Evolutionary conservation across 169 alveolate genomes (phyloP).

Genomic region (Neospora caninum): DNA sequence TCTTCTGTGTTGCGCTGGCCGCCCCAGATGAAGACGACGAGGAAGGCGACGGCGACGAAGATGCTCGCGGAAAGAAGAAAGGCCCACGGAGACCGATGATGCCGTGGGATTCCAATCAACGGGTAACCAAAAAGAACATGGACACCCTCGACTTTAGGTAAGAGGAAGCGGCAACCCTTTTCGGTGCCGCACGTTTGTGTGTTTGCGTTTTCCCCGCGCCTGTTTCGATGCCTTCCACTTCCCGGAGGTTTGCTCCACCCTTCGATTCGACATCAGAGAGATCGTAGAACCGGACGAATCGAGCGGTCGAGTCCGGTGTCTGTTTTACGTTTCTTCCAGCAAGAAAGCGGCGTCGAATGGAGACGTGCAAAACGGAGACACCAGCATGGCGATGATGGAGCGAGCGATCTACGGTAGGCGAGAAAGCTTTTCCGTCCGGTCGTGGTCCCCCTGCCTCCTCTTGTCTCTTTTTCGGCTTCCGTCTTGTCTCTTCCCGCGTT

Average conservation of each 20-base stretch:
- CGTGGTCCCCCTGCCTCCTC: neutral
- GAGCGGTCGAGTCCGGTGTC: neutral
- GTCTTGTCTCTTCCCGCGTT: neutral
- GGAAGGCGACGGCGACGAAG: slow-evolving; percentile 20
- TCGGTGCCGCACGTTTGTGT: neutral
- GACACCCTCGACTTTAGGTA: slow-evolving; percentile 53
- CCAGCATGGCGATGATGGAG: neutral
- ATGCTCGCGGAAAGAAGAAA: neutral
- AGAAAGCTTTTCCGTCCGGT: neutral
- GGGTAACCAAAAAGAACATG: slow-evolving; percentile 41
- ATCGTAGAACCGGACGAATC: too few species aligned
- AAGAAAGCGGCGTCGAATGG: neutral
- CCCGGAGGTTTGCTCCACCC: too few species aligned
- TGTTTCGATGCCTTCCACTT: too few species aligned
- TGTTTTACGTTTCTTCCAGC: neutral
- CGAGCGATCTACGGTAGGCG: slow-evolving; percentile 43
- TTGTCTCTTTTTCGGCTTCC: neutral
- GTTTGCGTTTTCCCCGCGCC: neutral
- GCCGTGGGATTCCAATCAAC: neutral
- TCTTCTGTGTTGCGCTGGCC: neutral
- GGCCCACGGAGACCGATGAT: neutral
- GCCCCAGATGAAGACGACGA: slow-evolving; percentile 36
- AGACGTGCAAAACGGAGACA: neutral
- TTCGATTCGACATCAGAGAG: too few species aligned
- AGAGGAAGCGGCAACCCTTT: neutral